Conservation (phyloP, 345 rosid genomes). For the Turnera subulata region DNA sequence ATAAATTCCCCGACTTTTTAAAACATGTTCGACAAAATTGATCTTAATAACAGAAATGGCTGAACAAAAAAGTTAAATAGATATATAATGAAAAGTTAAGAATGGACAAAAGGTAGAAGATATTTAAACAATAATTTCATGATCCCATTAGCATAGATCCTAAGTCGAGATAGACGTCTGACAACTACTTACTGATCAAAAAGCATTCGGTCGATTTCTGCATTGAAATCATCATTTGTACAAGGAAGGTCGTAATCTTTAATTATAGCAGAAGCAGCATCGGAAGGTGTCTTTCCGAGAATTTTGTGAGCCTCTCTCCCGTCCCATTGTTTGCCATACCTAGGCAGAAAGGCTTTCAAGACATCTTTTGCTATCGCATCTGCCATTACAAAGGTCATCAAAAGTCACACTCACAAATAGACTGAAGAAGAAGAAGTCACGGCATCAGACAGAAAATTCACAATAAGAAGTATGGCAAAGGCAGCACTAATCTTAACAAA, state of each 20-base stretch:
- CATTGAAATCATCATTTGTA: conserved; percentile 52
- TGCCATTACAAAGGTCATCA: background rate
- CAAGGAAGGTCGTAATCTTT: conserved; percentile 85
- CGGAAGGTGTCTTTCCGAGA: conserved; percentile 68
- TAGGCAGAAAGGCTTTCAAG: conserved; percentile 52
- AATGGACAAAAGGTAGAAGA: background rate
- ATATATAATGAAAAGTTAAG: too few relatives aligned
- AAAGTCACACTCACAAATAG: background rate
- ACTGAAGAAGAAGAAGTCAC: background rate
- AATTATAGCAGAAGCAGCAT: conserved; percentile 73
- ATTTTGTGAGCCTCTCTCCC: conserved; percentile 67
- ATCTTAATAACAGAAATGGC: too few relatives aligned
- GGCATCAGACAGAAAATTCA: background rate
- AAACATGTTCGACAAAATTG: too few relatives aligned
- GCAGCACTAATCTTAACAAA: background rate
- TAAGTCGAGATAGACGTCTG: background rate
- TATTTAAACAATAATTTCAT: background rate
- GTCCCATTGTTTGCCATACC: conserved; percentile 90
- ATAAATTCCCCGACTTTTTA: too few relatives aligned
- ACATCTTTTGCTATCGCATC: conserved; percentile 34
- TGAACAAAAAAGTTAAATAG: too few relatives aligned
- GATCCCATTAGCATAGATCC: background rate
- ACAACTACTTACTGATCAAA: conserved; percentile 31
- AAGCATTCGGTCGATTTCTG: conserved; percentile 60
- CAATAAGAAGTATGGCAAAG: background rate